phyloP scores from a whole-genome alignment of 164 flowering plant species.

The Kalanchoe fedtschenkoi region DNA sequence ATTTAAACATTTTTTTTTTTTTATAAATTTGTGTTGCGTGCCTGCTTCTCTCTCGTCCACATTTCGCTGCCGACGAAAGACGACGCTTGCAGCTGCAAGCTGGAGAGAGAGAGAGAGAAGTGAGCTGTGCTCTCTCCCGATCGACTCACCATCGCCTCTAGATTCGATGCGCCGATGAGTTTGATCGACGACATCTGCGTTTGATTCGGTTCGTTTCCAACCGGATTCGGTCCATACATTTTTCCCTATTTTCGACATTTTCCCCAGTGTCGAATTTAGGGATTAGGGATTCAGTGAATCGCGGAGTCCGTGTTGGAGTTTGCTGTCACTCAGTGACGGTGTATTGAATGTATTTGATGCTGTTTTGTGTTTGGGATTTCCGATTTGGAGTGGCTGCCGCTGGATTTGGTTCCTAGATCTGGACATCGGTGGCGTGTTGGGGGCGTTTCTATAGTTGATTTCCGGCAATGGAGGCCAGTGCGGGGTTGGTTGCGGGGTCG shows the following conservation, averaged over 20 bases:
- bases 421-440: background rate
- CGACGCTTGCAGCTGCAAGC: too few relatives aligned
- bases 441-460: background rate
- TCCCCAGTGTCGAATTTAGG: background rate
- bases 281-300: background rate
- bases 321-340: background rate
- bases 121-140: background rate
- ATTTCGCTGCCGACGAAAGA: background rate
- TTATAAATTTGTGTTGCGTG: background rate
- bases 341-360: background rate
- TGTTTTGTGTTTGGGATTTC: background rate
- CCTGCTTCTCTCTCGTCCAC: too few relatives aligned
- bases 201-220: background rate
- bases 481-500: constrained; percentile 53
- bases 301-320: background rate
- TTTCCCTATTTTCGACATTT: background rate
- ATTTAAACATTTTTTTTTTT: background rate
- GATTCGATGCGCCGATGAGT: background rate
- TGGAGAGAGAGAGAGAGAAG: background rate
- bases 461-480: constrained; percentile 41
- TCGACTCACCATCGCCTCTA: background rate
- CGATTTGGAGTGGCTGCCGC: too few relatives aligned
- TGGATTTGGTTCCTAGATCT: background rate
- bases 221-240: background rate
- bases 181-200: background rate